Base-by-base conservation (phyloP, 2,329 filamentous ascomycete species). In the Apiospora kogelbergensis region DNA sequence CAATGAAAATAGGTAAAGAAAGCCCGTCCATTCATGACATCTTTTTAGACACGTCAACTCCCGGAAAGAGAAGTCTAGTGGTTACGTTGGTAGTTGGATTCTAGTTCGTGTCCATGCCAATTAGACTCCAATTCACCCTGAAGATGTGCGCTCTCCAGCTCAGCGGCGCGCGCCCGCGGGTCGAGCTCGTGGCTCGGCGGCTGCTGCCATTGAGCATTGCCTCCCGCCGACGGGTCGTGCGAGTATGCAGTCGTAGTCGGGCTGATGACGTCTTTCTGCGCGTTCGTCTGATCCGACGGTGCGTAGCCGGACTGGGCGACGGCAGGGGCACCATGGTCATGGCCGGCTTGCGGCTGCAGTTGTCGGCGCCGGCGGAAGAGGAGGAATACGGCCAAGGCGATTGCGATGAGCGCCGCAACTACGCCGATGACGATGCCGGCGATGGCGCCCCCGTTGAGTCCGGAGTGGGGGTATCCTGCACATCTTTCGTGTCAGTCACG, bases 381-480 rank as follows among this genome's bases (percentile, higher is more conserved):
- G 17, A 73, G 22, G 37, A 65, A 72, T 11, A 67, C 37, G 17
- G 65, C 69, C 5, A 53, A 6, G 9, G 22, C 68, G 2, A 70
- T 45, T 15, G 71, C 13, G 20, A 37, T 65, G 17, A 73, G 17
- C 17, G 44, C 68, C 5, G 42, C 69, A 3, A 74, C 46, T 7
- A 63, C 63, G n/a, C 69, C 73, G 24, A 74, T 63, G 6, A 73
- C 72, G 33, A 72, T 70, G 24, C 72, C 73, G 2, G 69, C 72
- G 66, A 73, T 70, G 24, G 71, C 72, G 30, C 72, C 72, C 24
- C 70, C 64, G 20, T 64, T 48, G 17, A 73, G 69, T 3, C 41
- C n/a, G 26, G 15, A 6, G 11, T 37, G 15, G 5, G 7, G 3
- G 26, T 66, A 20, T 3, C 15, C 67, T 17, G 70, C 68, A 22